A percentile compares a stretch with the other conserved stretches of the same genome.
Evolutionary conservation across 2,329 filamentous ascomycete genomes (phyloP).

Genomic region (Sporothrix brunneoviolacea): DNA sequence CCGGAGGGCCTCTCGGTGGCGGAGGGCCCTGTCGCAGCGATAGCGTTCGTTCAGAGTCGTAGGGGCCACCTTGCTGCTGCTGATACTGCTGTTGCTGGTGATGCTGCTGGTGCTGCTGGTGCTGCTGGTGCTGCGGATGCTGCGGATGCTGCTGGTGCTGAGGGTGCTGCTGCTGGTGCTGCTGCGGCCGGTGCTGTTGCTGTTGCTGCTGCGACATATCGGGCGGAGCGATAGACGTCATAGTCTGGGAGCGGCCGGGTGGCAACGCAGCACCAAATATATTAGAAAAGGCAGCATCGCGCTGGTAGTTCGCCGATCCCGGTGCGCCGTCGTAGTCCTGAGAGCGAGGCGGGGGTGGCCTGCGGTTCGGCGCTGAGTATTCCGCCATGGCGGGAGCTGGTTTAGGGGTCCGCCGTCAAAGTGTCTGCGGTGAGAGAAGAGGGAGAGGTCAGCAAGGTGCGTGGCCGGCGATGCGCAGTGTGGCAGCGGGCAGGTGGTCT

Average conservation of each 20-base stretch:
- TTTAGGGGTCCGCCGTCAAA: slow-evolving; percentile 6
- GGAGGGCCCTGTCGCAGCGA: slow-evolving; percentile 57
- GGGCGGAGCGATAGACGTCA: slow-evolving; percentile 68
- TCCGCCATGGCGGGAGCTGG: slow-evolving; percentile 43
- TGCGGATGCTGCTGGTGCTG: slow-evolving; percentile 6
- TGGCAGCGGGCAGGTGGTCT: background rate
- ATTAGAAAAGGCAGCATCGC: slow-evolving; percentile 92
- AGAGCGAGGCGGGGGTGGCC: slow-evolving; percentile 30
- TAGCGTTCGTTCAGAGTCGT: slow-evolving; percentile 58
- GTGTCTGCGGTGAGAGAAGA: slow-evolving; percentile 1
- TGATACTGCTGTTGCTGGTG: slow-evolving; percentile 25
- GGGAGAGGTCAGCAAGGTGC: background rate
- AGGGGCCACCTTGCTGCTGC: slow-evolving; percentile 7
- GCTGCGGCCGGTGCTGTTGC: slow-evolving; percentile 16
- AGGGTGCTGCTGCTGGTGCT: slow-evolving; percentile 9
- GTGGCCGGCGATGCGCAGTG: background rate
- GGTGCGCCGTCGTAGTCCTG: slow-evolving; percentile 40
- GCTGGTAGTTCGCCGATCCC: slow-evolving; percentile 52
- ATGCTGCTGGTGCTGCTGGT: slow-evolving; percentile 38
- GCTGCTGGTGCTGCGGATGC: background rate
- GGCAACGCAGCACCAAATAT: slow-evolving; percentile 88
- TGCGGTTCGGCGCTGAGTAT: slow-evolving; percentile 48
- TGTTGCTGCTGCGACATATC: slow-evolving; percentile 43
- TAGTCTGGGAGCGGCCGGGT: slow-evolving; percentile 86
- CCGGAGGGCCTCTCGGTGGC: slow-evolving; percentile 48